A percentile compares a stretch with the other conserved stretches of the same genome.
These are phyloP conservation scores for Amaranthus cruentus DNA, from an alignment of 148 eudicot genomes.

Conservation along the genomic window DNA sequence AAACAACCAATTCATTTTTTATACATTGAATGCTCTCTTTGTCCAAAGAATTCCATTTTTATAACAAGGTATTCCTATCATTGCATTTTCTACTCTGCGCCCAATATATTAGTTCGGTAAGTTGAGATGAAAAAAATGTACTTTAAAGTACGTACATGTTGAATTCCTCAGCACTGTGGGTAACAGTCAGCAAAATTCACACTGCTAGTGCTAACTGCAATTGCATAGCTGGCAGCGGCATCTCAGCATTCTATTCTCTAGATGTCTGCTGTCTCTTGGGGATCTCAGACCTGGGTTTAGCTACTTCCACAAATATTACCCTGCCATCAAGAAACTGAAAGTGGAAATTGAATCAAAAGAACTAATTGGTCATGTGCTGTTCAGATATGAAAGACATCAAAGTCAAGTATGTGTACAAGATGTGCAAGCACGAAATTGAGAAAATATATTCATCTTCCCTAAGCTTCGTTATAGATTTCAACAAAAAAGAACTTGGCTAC, in stretches of 20 bases:
- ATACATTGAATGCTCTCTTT: too few relatives aligned
- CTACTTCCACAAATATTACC: constrained; percentile 82
- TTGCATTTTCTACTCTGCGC: too few relatives aligned
- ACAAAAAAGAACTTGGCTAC: too few relatives aligned
- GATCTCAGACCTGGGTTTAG: constrained; percentile 61
- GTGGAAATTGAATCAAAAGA: background rate
- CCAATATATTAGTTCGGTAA: too few relatives aligned
- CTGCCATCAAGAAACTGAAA: constrained; percentile 85
- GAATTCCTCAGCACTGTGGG: background rate
- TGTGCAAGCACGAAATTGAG: too few relatives aligned
- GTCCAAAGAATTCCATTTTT: too few relatives aligned
- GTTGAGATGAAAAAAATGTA: too few relatives aligned
- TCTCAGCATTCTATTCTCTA: constrained; percentile 5
- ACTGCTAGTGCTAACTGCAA: background rate
- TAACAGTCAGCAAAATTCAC: background rate
- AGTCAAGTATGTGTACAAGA: background rate
- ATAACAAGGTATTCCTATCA: too few relatives aligned
- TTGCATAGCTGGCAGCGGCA: background rate
- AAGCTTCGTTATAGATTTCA: too few relatives aligned
- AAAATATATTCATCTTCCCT: too few relatives aligned
- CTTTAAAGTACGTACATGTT: background rate
- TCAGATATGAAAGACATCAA: background rate
- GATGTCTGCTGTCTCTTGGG: constrained; percentile 25
- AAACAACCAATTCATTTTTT: too few relatives aligned
- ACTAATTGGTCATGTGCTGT: background rate